These are phyloP conservation scores for Arachnopeziza araneosa DNA, from an alignment of 2,329 filamentous ascomycete species.

Conservation along the genomic window DNA sequence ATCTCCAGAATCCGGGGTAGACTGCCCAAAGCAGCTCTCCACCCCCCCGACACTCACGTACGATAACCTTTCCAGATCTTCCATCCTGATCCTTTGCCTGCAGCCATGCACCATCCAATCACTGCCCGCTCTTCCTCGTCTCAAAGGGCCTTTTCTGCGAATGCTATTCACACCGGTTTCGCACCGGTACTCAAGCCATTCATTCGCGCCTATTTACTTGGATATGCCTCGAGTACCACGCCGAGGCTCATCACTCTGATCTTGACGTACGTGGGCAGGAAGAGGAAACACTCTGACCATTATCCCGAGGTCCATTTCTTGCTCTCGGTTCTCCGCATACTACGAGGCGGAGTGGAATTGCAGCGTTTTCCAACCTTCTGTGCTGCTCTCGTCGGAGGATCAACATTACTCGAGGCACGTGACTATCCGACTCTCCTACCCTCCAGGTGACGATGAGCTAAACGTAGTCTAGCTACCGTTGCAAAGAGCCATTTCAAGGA, in stretches of 20 bases:
- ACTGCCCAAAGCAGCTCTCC: not conserved
- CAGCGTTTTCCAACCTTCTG: conserved; percentile 59
- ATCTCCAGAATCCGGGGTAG: not conserved
- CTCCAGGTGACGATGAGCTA: not conserved
- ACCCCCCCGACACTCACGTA: not conserved
- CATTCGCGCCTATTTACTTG: conserved; percentile 53
- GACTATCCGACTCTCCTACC: not conserved
- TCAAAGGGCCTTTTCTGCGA: conserved; percentile 9
- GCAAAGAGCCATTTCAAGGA: conserved; percentile 23
- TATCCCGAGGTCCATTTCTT: conserved; percentile 28
- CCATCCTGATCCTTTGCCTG: not conserved
- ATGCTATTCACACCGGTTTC: conserved; percentile 34
- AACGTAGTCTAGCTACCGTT: conserved; percentile 29
- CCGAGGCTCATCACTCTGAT: conserved; percentile 52
- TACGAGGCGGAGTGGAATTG: conserved; percentile 47
- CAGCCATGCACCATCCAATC: not conserved
- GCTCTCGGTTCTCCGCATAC: conserved; percentile 35
- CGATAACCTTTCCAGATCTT: not conserved
- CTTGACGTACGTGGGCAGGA: conserved; percentile 41
- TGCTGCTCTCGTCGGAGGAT: conserved; percentile 53
- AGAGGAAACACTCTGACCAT: conserved; percentile 22
- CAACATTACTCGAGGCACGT: conserved; percentile 54
- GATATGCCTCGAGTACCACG: conserved; percentile 53
- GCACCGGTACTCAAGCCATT: conserved; percentile 46
- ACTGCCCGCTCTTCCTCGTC: too few relatives aligned